A percentile compares a stretch with the other conserved stretches of the same genome.
Evolutionary conservation across 2,329 filamentous ascomycete genomes (phyloP).

Genomic region (Clonostachys sp.): DNA sequence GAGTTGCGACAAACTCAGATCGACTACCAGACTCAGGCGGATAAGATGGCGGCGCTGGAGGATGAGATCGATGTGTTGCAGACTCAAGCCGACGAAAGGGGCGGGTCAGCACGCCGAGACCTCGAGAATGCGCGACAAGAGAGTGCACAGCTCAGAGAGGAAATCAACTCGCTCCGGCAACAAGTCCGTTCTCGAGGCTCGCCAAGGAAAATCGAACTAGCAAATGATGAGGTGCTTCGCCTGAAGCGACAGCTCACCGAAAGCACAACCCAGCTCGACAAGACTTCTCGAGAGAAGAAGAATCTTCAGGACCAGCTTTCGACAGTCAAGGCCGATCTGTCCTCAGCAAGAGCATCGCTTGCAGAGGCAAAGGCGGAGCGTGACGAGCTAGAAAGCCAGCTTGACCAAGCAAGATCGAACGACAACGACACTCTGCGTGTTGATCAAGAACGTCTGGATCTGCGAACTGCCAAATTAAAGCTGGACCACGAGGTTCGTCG

Average conservation of each 20-base stretch:
- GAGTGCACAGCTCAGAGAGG: slow-evolving; percentile 19
- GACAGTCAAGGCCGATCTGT: slow-evolving; percentile 54
- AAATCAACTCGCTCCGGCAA: slow-evolving; percentile 29
- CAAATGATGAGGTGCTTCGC: slow-evolving; percentile 40
- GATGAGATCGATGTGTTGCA: slow-evolving; percentile 76
- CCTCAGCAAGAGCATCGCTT: slow-evolving; percentile 49
- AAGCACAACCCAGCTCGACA: slow-evolving; percentile 50
- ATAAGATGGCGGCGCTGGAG: slow-evolving; percentile 65
- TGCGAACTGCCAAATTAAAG: slow-evolving; percentile 63
- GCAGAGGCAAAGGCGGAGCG: slow-evolving; percentile 59
- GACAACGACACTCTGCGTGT: slow-evolving; percentile 55
- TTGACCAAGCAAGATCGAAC: slow-evolving; percentile 48
- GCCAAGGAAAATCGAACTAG: slow-evolving; percentile 4
- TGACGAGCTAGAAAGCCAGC: slow-evolving; percentile 59
- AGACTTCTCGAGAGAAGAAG: slow-evolving; percentile 56
- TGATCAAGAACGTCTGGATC: slow-evolving; percentile 65
- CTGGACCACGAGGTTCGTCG: slow-evolving; percentile 64
- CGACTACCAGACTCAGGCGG: slow-evolving; percentile 55
- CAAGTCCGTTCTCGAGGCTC: background rate
- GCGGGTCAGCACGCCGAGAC: slow-evolving; percentile 29
- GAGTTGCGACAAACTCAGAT: slow-evolving; percentile 65
- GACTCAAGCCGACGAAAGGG: slow-evolving; percentile 6
- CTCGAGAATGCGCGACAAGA: slow-evolving; percentile 30
- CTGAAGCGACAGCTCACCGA: slow-evolving; percentile 55
- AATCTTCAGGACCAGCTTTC: slow-evolving; percentile 59